Conservation (phyloP, 768 basidiomycete genomes). For the Lyophyllum decastes region DNA sequence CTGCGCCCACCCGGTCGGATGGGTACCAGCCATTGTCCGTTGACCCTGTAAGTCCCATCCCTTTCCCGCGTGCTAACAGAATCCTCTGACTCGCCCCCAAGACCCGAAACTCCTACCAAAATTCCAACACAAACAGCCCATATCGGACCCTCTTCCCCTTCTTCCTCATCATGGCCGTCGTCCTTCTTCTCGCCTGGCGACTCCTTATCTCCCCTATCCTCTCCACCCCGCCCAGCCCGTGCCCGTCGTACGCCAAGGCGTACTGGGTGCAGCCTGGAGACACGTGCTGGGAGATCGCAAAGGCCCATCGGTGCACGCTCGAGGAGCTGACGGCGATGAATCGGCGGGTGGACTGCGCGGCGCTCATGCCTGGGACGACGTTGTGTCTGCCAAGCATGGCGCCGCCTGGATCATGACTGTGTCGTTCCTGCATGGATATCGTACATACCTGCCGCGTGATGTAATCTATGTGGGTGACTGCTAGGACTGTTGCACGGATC, state of each 20-base stretch:
- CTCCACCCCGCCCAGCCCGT: slow-evolving; percentile 31
- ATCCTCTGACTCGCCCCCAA: not conserved
- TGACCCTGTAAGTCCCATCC: slow-evolving; percentile 46
- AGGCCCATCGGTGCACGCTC: slow-evolving; percentile 45
- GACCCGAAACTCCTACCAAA: slow-evolving; percentile 26
- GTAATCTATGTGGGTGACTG: too few relatives aligned
- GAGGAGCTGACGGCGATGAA: slow-evolving; percentile 57
- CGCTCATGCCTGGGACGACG: slow-evolving; percentile 57
- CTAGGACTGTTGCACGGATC: too few relatives aligned
- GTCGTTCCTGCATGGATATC: too few relatives aligned
- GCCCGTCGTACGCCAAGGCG: slow-evolving; percentile 40
- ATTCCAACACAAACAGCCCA: slow-evolving; percentile 29
- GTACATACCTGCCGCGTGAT: too few relatives aligned
- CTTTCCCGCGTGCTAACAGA: not conserved
- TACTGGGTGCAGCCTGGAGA: slow-evolving; percentile 61
- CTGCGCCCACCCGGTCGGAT: slow-evolving; percentile 46
- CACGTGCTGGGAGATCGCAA: slow-evolving; percentile 65
- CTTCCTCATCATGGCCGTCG: slow-evolving; percentile 66
- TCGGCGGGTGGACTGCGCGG: slow-evolving; percentile 53
- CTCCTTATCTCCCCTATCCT: slow-evolving; percentile 49
- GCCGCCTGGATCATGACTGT: not conserved
- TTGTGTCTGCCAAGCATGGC: slow-evolving; percentile 51
- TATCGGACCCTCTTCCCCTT: slow-evolving; percentile 72
- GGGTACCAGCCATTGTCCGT: slow-evolving; percentile 57
- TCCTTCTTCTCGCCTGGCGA: slow-evolving; percentile 66